Percentiles rank a stretch among this genome's conserved stretches.
These are phyloP conservation scores for Coelastrella sp. DNA, from an alignment of 139 green algal genomes.

Conservation along the genomic window DNA sequence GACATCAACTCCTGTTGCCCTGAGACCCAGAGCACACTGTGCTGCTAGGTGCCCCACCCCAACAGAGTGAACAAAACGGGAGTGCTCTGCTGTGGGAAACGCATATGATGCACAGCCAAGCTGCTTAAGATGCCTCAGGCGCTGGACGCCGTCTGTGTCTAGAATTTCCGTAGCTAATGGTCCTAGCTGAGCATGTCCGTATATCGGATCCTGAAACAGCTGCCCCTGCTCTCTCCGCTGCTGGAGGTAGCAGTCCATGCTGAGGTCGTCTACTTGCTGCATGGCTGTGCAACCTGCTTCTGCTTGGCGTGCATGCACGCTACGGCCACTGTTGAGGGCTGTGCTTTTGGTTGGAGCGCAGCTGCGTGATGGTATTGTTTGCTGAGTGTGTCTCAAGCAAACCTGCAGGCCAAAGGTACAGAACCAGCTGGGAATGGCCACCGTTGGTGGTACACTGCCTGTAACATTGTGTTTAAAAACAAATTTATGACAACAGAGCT, in stretches of 20 bases:
- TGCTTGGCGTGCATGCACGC: no score
- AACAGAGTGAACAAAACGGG: conserved; percentile 80
- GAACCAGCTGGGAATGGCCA: no score
- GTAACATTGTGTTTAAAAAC: no score
- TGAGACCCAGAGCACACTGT: neutral
- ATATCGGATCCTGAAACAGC: neutral
- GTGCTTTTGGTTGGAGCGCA: neutral
- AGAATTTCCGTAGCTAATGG: conserved; percentile 38
- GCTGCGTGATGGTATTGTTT: neutral
- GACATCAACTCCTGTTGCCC: neutral
- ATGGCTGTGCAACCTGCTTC: neutral
- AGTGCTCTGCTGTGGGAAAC: conserved; percentile 78
- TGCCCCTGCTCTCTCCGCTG: neutral
- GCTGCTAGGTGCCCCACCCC: conserved; percentile 75
- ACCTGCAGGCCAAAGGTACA: neutral
- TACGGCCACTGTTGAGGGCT: neutral
- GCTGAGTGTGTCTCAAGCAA: neutral
- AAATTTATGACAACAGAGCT: no score
- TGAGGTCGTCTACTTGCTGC: neutral
- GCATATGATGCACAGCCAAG: conserved; percentile 72
- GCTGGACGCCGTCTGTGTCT: conserved; percentile 82
- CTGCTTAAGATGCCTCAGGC: conserved; percentile 83
- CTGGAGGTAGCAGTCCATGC: neutral
- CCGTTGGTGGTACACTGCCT: no score
- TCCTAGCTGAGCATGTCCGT: neutral